These are phyloP conservation scores for Phytopythium sindhum DNA, from an alignment of 352 stramenopile genomes.

Conservation along the genomic window DNA sequence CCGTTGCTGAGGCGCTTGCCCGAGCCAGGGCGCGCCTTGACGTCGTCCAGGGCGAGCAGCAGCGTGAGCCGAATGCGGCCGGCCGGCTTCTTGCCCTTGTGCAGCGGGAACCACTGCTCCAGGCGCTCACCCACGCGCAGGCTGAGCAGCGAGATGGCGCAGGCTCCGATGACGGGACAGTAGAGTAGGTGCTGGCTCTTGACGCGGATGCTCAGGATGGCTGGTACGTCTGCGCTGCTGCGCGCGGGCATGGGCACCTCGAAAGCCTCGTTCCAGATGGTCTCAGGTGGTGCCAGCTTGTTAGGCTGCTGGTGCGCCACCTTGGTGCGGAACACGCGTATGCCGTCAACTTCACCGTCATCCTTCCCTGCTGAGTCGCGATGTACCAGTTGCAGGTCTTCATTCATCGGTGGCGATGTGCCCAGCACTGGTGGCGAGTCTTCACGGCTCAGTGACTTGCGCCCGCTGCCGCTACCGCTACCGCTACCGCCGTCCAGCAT, in stretches of 20 bases:
- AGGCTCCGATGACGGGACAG: slow-evolving; percentile 44
- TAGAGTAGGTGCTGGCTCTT: slow-evolving; percentile 70
- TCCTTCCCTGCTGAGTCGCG: slow-evolving; percentile 15
- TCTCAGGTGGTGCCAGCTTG: slow-evolving; percentile 25
- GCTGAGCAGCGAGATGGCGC: slow-evolving; percentile 50
- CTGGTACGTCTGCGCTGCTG: slow-evolving; percentile 16
- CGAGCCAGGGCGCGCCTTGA: neutral
- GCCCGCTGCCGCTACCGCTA: slow-evolving; percentile 11
- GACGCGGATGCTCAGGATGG: slow-evolving; percentile 60
- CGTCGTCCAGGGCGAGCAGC: slow-evolving; percentile 22
- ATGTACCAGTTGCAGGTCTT: slow-evolving; percentile 2
- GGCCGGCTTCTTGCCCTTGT: slow-evolving; percentile 45
- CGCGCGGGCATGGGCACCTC: slow-evolving; percentile 29
- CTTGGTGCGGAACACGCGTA: slow-evolving; percentile 50
- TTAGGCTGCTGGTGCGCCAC: slow-evolving; percentile 34
- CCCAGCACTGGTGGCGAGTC: neutral
- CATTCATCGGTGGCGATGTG: neutral
- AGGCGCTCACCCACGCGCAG: slow-evolving; percentile 32
- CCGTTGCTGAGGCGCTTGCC: neutral
- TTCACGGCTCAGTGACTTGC: slow-evolving; percentile 18
- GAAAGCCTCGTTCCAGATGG: slow-evolving; percentile 61
- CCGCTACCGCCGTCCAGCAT: slow-evolving; percentile 57
- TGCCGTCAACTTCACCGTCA: slow-evolving; percentile 8
- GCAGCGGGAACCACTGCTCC: slow-evolving; percentile 53
- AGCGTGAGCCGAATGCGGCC: slow-evolving; percentile 47